Base-by-base conservation (phyloP, 345 rosid genomes). In the Conringia planisiliqua region DNA sequence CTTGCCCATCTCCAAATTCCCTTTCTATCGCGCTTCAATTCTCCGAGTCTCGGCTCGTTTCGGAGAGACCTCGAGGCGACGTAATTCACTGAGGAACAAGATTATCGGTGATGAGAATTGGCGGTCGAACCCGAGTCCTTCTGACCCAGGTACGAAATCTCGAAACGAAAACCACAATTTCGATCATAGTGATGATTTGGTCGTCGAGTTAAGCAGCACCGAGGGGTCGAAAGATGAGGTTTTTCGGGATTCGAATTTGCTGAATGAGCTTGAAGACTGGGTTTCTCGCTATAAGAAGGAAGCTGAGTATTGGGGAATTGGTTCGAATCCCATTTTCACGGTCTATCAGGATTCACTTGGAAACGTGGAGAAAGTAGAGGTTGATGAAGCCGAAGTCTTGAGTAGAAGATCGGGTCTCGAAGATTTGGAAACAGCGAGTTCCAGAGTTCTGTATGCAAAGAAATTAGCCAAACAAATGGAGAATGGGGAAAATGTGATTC, bases 81-180 rank as follows among this genome's bases (percentile, higher is more conserved):
- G 89, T 0, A 92, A 90, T 74, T 86, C 85, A 10, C 85, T 92
- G 33, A 79, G 98, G 81, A 73, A 86, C 70, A 92, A 92, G 83
- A 83, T 85, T 27, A 38, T 76, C 61, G 78, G 74, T 55, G 85
- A 86, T 55, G 84, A 72, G 18, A 80, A 85, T 87, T 92, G 83
- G 83, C 84, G 86, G 76, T 81, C 72, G 50, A 77, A 68, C 36
- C 79, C 74, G 62, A 64, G 14, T 64, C 60, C 80, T 44, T 65
- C 70, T 35, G 70, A 72, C 56, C 66, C 83, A 38, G 71, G 43
- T 71, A 73, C 84, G 63, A 82, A 81, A 58, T 24, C 51, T 71
- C 68, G 13, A 58, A 57, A 75, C 30, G 68, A 72, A 42, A 65
- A 42, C 74, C 43, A 27, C 7, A 14, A 46, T 47, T 48, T 74